A percentile compares a stretch with the other conserved stretches of the same genome.
These are phyloP conservation scores for Crithidia thermophila DNA, from an alignment of 208 protist species.

Conservation along the genomic window DNA sequence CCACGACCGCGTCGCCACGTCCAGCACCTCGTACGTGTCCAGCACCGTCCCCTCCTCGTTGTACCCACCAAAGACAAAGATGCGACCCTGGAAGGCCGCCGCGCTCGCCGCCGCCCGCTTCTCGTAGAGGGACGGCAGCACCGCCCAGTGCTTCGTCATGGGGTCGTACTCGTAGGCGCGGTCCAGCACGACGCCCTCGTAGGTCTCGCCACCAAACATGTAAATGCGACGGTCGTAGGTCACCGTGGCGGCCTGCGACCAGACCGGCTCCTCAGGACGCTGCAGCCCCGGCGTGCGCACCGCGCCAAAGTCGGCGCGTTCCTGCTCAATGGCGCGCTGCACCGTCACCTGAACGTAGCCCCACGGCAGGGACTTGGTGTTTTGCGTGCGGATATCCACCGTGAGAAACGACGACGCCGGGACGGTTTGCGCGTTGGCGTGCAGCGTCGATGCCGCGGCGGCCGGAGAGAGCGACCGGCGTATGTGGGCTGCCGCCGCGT, in stretches of 20 bases:
- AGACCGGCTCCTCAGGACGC: conserved; percentile 32
- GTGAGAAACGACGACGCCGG: conserved; percentile 47
- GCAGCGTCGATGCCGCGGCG: neutral
- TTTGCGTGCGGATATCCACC: conserved; percentile 59
- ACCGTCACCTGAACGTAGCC: conserved; percentile 32
- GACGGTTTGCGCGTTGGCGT: conserved; percentile 14
- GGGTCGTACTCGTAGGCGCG: conserved; percentile 49
- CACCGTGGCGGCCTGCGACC: conserved; percentile 43
- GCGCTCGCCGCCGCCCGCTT: conserved; percentile 39
- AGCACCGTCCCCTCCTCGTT: conserved; percentile 35
- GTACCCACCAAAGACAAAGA: conserved; percentile 63
- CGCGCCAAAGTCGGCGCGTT: conserved; percentile 36
- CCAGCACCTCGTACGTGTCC: conserved; percentile 50
- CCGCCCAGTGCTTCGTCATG: conserved; percentile 33
- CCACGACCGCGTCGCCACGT: conserved; percentile 37
- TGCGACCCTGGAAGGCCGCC: conserved; percentile 21
- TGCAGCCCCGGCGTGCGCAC: conserved; percentile 42
- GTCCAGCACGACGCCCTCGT: conserved; percentile 47
- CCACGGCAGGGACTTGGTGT: conserved; percentile 52
- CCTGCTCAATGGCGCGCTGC: conserved; percentile 33
- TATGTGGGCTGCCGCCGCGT: neutral
- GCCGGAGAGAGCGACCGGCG: neutral
- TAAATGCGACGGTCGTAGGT: conserved; percentile 44
- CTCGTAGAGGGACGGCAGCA: conserved; percentile 37
- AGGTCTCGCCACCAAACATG: conserved; percentile 51